Evolutionary conservation across 306 rosid species (phyloP).

Genomic region (Prunus armeniaca): DNA sequence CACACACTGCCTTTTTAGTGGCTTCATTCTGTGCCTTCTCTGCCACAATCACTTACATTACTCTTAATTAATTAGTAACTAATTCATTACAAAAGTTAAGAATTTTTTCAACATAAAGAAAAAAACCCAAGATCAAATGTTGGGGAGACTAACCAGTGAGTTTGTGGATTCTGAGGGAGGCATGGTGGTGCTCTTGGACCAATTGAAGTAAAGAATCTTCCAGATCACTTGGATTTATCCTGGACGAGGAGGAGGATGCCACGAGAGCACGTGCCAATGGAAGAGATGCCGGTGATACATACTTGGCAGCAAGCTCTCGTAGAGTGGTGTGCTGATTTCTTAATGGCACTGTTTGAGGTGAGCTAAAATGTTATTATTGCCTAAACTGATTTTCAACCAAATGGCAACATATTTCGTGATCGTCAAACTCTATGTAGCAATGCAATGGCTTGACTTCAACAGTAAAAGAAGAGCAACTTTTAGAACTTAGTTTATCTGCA

Average conservation of each 20-base stretch:
- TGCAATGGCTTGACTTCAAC: background rate
- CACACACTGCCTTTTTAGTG: conserved; percentile 38
- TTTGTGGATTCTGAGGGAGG: conserved; percentile 49
- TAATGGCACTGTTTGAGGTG: background rate
- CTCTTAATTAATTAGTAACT: background rate
- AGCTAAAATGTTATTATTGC: background rate
- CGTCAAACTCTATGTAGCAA: background rate
- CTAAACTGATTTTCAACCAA: background rate
- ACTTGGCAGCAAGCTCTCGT: background rate
- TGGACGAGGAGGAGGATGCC: conserved; percentile 18
- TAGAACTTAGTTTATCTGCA: background rate
- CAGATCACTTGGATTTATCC: conserved; percentile 35
- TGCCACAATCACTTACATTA: conserved; percentile 12
- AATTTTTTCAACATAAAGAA: background rate
- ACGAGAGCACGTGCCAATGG: conserved; percentile 22
- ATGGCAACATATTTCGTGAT: background rate
- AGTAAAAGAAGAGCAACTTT: background rate
- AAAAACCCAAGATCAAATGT: background rate
- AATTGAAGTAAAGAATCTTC: conserved; percentile 56
- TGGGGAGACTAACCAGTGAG: conserved; percentile 36
- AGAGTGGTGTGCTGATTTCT: background rate
- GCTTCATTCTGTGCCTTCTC: conserved; percentile 72
- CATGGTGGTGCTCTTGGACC: conserved; percentile 39
- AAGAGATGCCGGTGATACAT: conserved; percentile 27
- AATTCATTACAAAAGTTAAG: background rate